Base-by-base conservation (phyloP, 257 asterid species). In the Penstemon newberryi region DNA sequence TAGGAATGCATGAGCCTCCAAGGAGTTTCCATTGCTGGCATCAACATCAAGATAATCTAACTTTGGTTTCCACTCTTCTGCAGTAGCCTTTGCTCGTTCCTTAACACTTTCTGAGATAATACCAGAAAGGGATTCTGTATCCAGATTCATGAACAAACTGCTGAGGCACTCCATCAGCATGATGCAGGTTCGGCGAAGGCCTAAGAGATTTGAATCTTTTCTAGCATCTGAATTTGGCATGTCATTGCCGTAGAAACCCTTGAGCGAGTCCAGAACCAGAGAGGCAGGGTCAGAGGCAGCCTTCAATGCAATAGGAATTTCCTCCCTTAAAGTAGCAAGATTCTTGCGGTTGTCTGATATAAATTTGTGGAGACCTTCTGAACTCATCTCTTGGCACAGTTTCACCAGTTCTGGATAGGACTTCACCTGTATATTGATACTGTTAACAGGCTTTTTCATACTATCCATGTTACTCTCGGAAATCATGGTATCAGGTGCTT, bases 1-100 rank as follows among this genome's bases (percentile, higher is more conserved):
- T 56, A 94, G 85, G 76, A 94, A 94, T 47, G 98, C 98, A 86
- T 91, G 99, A 67, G 99, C 99, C 80, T 94, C 99, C 49, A 94
- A 72, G 50, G 98, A 94, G 79, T 94, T 94, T 60, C 99, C 99
- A 73, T 86, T 86, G 83, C 85, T 86, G 65, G 96, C 98, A 89
- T 94, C 99, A 73, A 80, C 78, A 50, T 91, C 96, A 67, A 94
- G 96, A 77, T 89, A 86, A 71, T 86, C 96, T 52, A 94, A 79
- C 86, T 83, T 91, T 2, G 95, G 98, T 67, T 86, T 91, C 99
- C 99, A 94, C 72, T 82, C 92, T 75, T 89, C 98, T 47, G 99
- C 99, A 67, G 89, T 85, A 71, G 76, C 75, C 76, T 89, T 91
- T 49, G 99, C 99, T 49, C 89, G 84, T 65, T 83, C 93, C 83